Base-by-base conservation (phyloP, 2,329 filamentous ascomycete genomes). In the Phoma herbarum region DNA sequence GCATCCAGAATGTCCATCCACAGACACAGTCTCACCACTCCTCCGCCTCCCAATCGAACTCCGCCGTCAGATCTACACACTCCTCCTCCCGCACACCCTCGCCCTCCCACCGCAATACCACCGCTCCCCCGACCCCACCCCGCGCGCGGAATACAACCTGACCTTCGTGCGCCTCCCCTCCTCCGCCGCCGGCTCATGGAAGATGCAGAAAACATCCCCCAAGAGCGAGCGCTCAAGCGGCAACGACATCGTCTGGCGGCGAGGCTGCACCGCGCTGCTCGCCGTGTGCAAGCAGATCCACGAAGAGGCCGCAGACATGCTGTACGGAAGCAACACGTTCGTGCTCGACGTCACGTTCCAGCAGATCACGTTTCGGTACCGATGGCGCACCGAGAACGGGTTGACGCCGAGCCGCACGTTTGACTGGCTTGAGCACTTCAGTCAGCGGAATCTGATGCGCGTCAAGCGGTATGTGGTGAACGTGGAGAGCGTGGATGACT, bases 291-390 rank as follows among this genome's bases (percentile, higher is more conserved):
- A 69, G 22, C 79, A 81, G 49, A 60, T 83, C 3, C 77, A 82
- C 57, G 74, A 79, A 26, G 82, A 84, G 63, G 78, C 77, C 46
- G 75, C 76, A 6, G 75, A 78, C 22, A 64, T 81, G 54, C 61
- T 84, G n/a, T 84, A 83, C 55, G 79, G 80, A 12, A 65, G 73
- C 26, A 82, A 78, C 55, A 78, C 73, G 0, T 83, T 84, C 65
- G 75, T 81, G 20, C 61, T 83, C 2, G 78, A 81, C 60, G 69
- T 83, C 12, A 75, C 74, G 5, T 83, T 79, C 60, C 69, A 77
- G 42, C 66, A 66, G n/a, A 78, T 83, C 39, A 71, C 72, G 7
- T 83, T 83, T 45, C 71, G 77, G 18, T 80, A 78, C 58, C 73
- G 77, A 8, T 83, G 79, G 76, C 65, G 79, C 22, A 68, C 80